Base-by-base conservation (phyloP, 371 early-diverging fungal genomes). In the Sporodiniella umbellata region DNA sequence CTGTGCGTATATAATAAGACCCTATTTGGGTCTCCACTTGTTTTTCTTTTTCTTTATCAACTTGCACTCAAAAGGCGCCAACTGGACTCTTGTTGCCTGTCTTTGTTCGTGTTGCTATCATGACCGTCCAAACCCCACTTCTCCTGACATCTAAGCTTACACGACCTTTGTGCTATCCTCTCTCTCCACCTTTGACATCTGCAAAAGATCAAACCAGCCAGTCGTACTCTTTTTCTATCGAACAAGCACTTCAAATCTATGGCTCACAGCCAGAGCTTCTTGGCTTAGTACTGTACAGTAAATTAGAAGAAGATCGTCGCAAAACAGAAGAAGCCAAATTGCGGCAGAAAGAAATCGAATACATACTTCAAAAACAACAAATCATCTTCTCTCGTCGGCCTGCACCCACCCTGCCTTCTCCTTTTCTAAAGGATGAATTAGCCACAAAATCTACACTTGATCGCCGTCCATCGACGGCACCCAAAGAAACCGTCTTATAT, bases 251-350 rank as follows among this genome's bases (percentile, higher is more conserved):
- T 25, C 66, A 69, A 8, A 65, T 60, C 10, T 79, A 72, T 31
- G 53, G 64, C 12, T 44, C 58, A 8, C 73, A 77, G 38, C 80
- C 80, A 7, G 80, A 77, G 23, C 66, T 79, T 33, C 58, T 79
- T 10, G 71, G 73, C 37, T 42, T 79, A 23, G 75, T 79, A 33
- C 60, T 79, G 22, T 64, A 68, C 8, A 74, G 75, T 46, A 79
- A 79, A 64, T 72, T 77, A 10, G 78, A 79, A 60, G 80, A 79
- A 45, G 80, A 79, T 40, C 66, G 73, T 25, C 64, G 80, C 40
- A 59, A 64, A 59, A 73, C 78, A 5, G 80, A 79, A 50, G 80
- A 79, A 64, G 78, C 80, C 1, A 70, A 71, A 45, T 53, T 77
- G 45, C 66, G 73, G 39, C 54, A 68, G 54, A 66, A 66, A 59